Percentiles rank a stretch among this genome's conserved stretches.
Conservation (phyloP, 345 rosid genomes). For the Crucihimalaya himalaica region DNA sequence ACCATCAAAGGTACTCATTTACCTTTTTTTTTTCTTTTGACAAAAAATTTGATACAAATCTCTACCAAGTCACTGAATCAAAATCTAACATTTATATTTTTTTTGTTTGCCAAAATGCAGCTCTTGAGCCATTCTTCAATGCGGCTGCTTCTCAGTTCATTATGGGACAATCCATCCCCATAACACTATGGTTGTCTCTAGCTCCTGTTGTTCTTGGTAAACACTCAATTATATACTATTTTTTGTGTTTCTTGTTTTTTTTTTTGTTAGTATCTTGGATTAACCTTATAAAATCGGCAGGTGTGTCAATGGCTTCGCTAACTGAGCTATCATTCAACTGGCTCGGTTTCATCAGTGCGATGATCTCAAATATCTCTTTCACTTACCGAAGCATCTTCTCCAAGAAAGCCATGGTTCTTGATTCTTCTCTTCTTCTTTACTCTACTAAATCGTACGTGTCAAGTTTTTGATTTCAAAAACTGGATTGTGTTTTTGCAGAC, state of each 20-base stretch:
- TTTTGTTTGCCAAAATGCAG: conserved; percentile 46
- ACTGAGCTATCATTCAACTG: conserved; percentile 97
- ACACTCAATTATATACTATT: background rate
- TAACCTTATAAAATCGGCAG: conserved; percentile 37
- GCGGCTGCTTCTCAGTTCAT: conserved; percentile 94
- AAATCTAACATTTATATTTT: background rate
- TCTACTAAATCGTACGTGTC: background rate
- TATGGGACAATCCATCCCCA: conserved; percentile 82
- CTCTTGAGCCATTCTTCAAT: conserved; percentile 98
- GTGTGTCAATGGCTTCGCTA: conserved; percentile 90
- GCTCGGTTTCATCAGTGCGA: conserved; percentile 94
- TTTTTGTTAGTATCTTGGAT: background rate
- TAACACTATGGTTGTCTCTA: conserved; percentile 85
- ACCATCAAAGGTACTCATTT: conserved; percentile 70
- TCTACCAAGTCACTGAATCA: background rate
- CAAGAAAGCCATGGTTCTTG: conserved; percentile 93
- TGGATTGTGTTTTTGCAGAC: conserved; percentile 49
- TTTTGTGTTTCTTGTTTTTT: conserved; percentile 10
- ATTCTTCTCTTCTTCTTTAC: conserved; percentile 16
- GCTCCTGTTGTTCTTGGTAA: conserved; percentile 91
- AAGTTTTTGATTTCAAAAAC: background rate
- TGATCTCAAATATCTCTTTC: conserved; percentile 95
- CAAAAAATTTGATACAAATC: background rate
- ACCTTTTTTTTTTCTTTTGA: background rate
- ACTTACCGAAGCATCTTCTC: conserved; percentile 95